These are phyloP conservation scores for Yamagishiella unicocca DNA, from an alignment of 139 green algal genomes.

Conservation along the genomic window DNA sequence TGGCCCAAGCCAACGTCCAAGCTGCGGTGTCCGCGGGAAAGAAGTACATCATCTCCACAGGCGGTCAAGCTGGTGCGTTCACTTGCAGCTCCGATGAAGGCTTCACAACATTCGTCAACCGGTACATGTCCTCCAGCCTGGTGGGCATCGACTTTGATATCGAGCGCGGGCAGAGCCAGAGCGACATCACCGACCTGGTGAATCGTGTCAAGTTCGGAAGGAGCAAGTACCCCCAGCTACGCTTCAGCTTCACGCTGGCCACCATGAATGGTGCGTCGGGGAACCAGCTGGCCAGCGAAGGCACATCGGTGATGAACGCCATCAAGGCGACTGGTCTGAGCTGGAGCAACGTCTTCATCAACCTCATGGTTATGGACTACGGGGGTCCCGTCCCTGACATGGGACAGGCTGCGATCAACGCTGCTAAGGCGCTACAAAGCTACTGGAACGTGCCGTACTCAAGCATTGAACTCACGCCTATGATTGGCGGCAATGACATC, in stretches of 20 bases:
- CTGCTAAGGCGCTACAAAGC: background rate
- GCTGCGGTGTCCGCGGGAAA: background rate
- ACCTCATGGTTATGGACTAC: conserved; percentile 41
- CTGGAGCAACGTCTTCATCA: conserved; percentile 47
- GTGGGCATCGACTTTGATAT: background rate
- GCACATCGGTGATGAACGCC: conserved; percentile 6
- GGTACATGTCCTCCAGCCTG: background rate
- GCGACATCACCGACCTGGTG: background rate
- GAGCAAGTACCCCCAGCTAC: background rate
- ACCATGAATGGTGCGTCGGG: background rate
- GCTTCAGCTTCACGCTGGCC: background rate
- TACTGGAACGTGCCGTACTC: conserved; percentile 36
- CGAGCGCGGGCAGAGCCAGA: background rate
- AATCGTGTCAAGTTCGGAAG: background rate
- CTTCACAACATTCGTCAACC: no score
- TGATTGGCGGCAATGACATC: conserved; percentile 48
- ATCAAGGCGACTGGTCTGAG: conserved; percentile 12
- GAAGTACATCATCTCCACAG: background rate
- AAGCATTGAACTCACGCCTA: conserved; percentile 43
- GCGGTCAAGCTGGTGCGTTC: background rate
- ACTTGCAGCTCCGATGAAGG: no score
- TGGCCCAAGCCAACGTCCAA: background rate
- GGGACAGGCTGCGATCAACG: conserved; percentile 35
- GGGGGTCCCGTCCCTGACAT: conserved; percentile 18
- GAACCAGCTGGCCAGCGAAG: background rate